Conservation (phyloP, 305 asterid genomes). For the Caryopteris hybrid region DNA sequence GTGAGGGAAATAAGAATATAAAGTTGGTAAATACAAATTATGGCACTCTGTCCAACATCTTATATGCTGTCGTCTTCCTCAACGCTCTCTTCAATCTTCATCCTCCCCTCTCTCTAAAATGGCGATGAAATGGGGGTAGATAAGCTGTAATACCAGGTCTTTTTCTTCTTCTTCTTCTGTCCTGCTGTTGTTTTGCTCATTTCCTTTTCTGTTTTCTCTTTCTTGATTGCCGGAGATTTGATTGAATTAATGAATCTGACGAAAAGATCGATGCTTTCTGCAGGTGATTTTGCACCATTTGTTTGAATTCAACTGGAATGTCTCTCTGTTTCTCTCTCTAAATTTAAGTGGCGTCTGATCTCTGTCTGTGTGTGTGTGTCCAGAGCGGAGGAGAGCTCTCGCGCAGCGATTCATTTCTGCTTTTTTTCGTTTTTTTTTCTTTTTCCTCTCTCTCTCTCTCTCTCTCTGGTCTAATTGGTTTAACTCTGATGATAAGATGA, state of each 20-base stretch:
- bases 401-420: neutral
- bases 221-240: neutral
- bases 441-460: neutral
- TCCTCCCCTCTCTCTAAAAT: slow-evolving; percentile 1
- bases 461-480: neutral
- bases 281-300: slow-evolving; percentile 18
- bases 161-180: slow-evolving; percentile 6
- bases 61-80: slow-evolving; percentile 20
- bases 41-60: slow-evolving; percentile 58
- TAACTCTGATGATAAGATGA: neutral
- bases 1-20: neutral
- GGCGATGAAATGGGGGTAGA: slow-evolving; percentile 3
- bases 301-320: neutral
- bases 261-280: neutral
- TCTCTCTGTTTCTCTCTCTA: neutral
- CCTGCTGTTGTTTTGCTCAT: neutral
- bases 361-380: neutral
- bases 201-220: neutral
- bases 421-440: neutral
- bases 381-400: neutral
- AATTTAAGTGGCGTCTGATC: neutral
- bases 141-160: slow-evolving; percentile 7
- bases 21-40: neutral
- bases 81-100: neutral
- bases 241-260: slow-evolving; percentile 16